phyloP scores from a whole-genome alignment of 2,329 filamentous ascomycete species.

The Verticillium alfalfae region DNA sequence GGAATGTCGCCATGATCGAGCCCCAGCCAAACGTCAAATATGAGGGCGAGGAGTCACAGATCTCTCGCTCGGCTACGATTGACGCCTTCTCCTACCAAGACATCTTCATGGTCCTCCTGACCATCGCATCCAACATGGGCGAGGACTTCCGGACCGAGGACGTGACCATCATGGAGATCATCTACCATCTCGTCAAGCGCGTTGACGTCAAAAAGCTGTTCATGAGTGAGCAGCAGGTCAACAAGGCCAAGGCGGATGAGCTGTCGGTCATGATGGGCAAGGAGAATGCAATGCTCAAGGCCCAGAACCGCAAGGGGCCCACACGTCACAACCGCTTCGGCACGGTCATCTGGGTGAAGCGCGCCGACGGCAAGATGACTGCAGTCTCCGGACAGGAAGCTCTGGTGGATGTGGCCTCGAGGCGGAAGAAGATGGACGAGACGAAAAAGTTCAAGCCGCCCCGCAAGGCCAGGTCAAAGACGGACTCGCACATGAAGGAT shows the following conservation, averaged over 20 bases:
- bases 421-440: slow-evolving; percentile 83
- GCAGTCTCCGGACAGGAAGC: slow-evolving; percentile 87
- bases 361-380: slow-evolving; percentile 76
- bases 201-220: slow-evolving; percentile 81
- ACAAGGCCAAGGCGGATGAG: slow-evolving; percentile 65
- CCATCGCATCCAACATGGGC: slow-evolving; percentile 85
- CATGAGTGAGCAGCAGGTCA: slow-evolving; percentile 69
- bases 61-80: slow-evolving; percentile 82
- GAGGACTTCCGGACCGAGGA: slow-evolving; percentile 91
- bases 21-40: slow-evolving; percentile 66
- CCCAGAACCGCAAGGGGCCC: slow-evolving; percentile 71
- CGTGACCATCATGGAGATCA: slow-evolving; percentile 79
- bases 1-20: slow-evolving; percentile 82
- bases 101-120: slow-evolving; percentile 78
- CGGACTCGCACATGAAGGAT: slow-evolving; percentile 62
- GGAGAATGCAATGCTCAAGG: slow-evolving; percentile 76
- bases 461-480: slow-evolving; percentile 49
- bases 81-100: slow-evolving; percentile 88
- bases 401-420: slow-evolving; percentile 64
- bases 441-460: slow-evolving; percentile 88
- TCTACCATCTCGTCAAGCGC: slow-evolving; percentile 90
- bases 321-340: slow-evolving; percentile 91
- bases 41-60: slow-evolving; percentile 84
- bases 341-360: slow-evolving; percentile 94
- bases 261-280: slow-evolving; percentile 70